Percentiles rank a stretch among this genome's conserved stretches.
These are phyloP conservation scores for Rutstroemia sp. DNA, from an alignment of 2,329 filamentous ascomycete genomes.

Conservation along the genomic window DNA sequence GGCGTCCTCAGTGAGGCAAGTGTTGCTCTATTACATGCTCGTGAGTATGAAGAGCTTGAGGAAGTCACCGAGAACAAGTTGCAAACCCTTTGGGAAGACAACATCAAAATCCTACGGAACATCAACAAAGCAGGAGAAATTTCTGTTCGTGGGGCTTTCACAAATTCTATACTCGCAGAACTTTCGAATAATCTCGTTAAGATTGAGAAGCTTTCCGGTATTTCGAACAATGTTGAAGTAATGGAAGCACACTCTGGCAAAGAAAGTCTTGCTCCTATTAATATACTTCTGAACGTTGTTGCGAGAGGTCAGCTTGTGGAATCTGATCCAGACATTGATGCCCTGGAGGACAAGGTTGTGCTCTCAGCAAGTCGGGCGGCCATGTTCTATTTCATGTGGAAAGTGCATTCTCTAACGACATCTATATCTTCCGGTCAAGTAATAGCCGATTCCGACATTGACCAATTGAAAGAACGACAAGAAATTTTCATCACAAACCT, in stretches of 20 bases:
- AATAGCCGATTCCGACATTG: slow-evolving; percentile 51
- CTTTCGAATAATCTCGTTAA: slow-evolving; percentile 70
- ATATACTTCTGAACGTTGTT: slow-evolving; percentile 65
- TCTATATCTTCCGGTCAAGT: slow-evolving; percentile 45
- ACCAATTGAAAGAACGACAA: slow-evolving; percentile 49
- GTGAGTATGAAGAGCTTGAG: slow-evolving; percentile 79
- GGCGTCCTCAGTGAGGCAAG: slow-evolving; percentile 79
- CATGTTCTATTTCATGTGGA: slow-evolving; percentile 95
- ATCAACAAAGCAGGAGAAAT: slow-evolving; percentile 62
- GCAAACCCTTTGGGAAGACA: slow-evolving; percentile 78
- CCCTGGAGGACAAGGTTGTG: slow-evolving; percentile 72
- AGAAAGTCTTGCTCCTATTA: slow-evolving; percentile 46
- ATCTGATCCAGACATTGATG: slow-evolving; percentile 59
- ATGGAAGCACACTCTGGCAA: slow-evolving; percentile 57
- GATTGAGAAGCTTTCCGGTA: slow-evolving; percentile 70
- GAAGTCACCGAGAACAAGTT: slow-evolving; percentile 79
- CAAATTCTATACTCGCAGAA: slow-evolving; percentile 56
- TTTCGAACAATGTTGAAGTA: slow-evolving; percentile 68
- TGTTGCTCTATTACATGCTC: slow-evolving; percentile 74
- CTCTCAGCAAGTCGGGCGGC: slow-evolving; percentile 67
- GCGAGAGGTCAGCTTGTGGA: slow-evolving; percentile 65
- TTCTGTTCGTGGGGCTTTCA: slow-evolving; percentile 61
- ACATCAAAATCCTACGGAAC: slow-evolving; percentile 59
- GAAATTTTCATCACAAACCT: slow-evolving; percentile 54
- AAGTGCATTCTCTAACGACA: slow-evolving; percentile 54